Evolutionary conservation across 371 early-diverging fungal genomes (phyloP).

Genomic region (Mortierella polycephala): DNA sequence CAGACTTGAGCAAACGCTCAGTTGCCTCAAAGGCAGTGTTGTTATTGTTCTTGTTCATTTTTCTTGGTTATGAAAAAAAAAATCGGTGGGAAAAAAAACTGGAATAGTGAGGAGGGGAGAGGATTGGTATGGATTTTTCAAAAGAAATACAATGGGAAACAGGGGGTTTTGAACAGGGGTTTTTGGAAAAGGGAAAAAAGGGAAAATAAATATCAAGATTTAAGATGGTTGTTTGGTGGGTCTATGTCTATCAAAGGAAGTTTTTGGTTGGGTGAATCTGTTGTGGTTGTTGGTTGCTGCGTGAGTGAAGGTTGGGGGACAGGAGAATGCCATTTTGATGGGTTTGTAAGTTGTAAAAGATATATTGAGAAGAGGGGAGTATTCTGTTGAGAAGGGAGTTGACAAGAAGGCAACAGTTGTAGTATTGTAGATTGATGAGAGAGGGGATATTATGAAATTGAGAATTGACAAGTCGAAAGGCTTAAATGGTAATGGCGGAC

Average conservation of each 20-base stretch:
- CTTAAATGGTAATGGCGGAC: slow-evolving; percentile 41
- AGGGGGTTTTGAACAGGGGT: background rate
- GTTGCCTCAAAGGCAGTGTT: slow-evolving; percentile 8
- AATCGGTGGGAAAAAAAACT: background rate
- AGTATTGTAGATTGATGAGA: slow-evolving; percentile 7
- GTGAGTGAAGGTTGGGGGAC: slow-evolving; percentile 22
- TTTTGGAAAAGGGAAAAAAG: background rate
- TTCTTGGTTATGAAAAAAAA: slow-evolving; percentile 1
- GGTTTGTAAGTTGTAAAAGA: background rate
- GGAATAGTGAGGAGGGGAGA: background rate
- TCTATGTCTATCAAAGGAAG: slow-evolving; percentile 35
- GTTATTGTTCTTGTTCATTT: slow-evolving; percentile 12
- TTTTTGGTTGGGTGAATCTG: slow-evolving; percentile 31
- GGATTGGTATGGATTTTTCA: background rate
- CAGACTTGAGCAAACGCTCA: slow-evolving; percentile 30
- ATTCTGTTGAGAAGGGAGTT: background rate
- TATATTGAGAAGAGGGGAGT: background rate
- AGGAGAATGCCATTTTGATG: slow-evolving; percentile 27
- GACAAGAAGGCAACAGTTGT: background rate
- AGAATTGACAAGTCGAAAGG: slow-evolving; percentile 15
- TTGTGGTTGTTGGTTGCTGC: slow-evolving; percentile 25
- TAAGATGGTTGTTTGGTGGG: slow-evolving; percentile 31
- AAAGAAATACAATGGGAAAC: background rate
- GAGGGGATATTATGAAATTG: background rate
- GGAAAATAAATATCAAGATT: background rate